These are phyloP conservation scores for Singerocomus inundabilis DNA, from an alignment of 1,284 basidiomycete genomes.

Conservation along the genomic window DNA sequence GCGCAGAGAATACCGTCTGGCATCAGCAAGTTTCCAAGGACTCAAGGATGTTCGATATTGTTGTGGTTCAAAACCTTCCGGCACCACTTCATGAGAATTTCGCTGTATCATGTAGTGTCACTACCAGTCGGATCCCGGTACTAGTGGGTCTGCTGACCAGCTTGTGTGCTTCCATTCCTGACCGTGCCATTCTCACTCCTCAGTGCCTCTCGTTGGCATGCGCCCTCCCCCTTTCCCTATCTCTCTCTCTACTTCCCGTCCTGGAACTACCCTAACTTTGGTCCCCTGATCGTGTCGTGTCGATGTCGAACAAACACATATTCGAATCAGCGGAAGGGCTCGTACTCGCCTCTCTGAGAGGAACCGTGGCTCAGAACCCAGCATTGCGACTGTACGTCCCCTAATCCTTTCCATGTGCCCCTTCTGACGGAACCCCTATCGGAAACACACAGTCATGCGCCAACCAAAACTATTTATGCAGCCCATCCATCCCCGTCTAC, in stretches of 20 bases:
- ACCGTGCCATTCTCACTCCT: background rate
- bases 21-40: background rate
- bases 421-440: background rate
- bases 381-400: constrained; percentile 45
- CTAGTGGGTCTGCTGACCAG: background rate
- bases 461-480: constrained; percentile 41
- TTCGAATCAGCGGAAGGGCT: constrained; percentile 49
- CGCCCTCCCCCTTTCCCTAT: background rate
- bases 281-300: background rate
- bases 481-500: constrained; percentile 32
- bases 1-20: background rate
- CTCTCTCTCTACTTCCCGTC: background rate
- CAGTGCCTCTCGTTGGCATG: background rate
- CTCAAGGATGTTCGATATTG: too few species aligned
- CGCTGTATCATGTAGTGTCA: background rate
- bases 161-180: background rate
- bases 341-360: constrained; percentile 54
- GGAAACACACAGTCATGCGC: constrained; percentile 30
- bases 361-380: constrained; percentile 53
- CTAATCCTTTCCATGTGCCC: background rate
- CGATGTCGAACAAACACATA: constrained; percentile 41
- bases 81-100: too few species aligned
- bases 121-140: background rate
- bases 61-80: too few species aligned
- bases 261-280: background rate